phyloP scores from a whole-genome alignment of 768 basidiomycete genomes.

The Sutorius australiensis region DNA sequence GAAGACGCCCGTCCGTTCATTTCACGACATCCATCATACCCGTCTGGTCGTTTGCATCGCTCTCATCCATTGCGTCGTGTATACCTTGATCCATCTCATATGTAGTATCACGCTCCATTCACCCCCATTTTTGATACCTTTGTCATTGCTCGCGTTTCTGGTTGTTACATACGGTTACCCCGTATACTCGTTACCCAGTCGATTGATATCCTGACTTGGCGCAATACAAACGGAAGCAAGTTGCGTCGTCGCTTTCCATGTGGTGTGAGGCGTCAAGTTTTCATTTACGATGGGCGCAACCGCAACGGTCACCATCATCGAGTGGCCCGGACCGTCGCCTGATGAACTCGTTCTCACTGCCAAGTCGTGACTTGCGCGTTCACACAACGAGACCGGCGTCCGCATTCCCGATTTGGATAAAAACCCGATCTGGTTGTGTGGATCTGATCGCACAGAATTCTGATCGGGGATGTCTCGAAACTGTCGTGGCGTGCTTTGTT shows the following conservation, averaged over 20 bases:
- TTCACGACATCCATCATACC: constrained; percentile 35
- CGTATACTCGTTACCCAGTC: constrained; percentile 35
- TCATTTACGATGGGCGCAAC: constrained; percentile 26
- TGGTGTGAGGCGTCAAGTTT: constrained; percentile 18
- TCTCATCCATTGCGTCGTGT: constrained; percentile 36
- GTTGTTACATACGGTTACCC: constrained; percentile 36
- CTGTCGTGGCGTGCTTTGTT: constrained; percentile 15
- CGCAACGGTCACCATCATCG: constrained; percentile 10
- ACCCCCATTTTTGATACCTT: constrained; percentile 35
- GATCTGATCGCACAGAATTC: constrained; percentile 35
- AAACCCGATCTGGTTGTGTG: constrained; percentile 18
- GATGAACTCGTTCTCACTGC: constrained; percentile 11
- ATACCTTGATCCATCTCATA: constrained; percentile 35
- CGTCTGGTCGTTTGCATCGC: constrained; percentile 36
- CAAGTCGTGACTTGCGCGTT: constrained; percentile 1
- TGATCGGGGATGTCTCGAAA: constrained; percentile 29
- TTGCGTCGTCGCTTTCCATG: constrained; percentile 9
- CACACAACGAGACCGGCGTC: constrained; percentile 16
- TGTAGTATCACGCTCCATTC: constrained; percentile 36
- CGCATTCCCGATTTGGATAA: constrained; percentile 15
- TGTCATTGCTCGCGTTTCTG: constrained; percentile 15
- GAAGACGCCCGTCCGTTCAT: constrained; percentile 33
- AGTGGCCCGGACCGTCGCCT: constrained; percentile 7
- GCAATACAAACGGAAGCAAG: constrained; percentile 14
- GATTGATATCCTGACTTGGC: constrained; percentile 32